Base-by-base conservation (phyloP, 495 filamentous ascomycete species). In the Aspergillus indologenus region DNA sequence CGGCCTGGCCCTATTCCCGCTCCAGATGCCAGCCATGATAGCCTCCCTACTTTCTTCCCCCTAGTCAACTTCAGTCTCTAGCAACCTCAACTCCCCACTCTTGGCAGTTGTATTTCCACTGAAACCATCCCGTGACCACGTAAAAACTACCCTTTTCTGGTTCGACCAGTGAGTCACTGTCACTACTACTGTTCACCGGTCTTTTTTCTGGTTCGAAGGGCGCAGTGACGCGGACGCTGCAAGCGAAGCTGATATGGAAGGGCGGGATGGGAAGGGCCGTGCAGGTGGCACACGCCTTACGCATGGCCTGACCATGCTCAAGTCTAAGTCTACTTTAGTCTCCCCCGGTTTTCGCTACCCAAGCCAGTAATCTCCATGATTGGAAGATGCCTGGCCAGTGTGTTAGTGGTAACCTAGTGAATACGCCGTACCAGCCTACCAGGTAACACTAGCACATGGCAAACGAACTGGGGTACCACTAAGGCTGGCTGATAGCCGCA, bases 401-500 rank as follows among this genome's bases (percentile, higher is more conserved):
- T 1, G 6, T 3, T 29, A 12, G 18, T 18, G 23, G 17, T 29
- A 1, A 17, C n/a, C n/a, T n/a, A n/a, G n/a, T n/a, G n/a, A n/a
- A n/a, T n/a, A n/a, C n/a, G n/a, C n/a, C n/a, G n/a, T n/a, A n/a
- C n/a, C n/a, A n/a, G n/a, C n/a, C n/a, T 18, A 29, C 18, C 48
- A 51, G 55, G 55, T 43, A 50, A 50, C 45, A 57, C 44, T 46
- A 46, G 55, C 48, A 48, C 46, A 50, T 34, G 31, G 23, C 55
- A 26, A 57, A 42, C 26, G 23, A 24, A 57, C 34, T 50, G 54
- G 45, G 31, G n/a, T 29, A 49, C n/a, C n/a, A n/a, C n/a, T n/a
- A n/a, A n/a, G 26, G 26, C 26, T 29, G 18, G 34, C 46, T 57
- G 55, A 57, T 57, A 57, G 45, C 55, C 29, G 24, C 23, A 24